Conservation (phyloP, 176 grass and related monocot genomes). For the Hordeum marinum region DNA sequence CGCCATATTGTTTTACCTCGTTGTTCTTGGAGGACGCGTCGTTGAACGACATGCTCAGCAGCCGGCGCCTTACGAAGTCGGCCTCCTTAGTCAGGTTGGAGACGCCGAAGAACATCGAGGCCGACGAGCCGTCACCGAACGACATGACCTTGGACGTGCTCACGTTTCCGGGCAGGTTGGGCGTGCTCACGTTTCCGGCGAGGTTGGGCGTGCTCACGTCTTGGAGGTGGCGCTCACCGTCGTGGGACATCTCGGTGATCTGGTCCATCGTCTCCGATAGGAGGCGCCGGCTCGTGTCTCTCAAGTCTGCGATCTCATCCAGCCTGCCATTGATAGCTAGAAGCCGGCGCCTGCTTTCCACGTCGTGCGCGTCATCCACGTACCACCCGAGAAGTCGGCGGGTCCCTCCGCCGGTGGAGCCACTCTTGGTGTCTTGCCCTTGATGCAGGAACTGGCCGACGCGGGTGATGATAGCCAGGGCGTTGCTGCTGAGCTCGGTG, state of each 20-base stretch:
- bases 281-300: conserved; percentile 14
- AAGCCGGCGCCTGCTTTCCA: not conserved
- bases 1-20: not conserved
- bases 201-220: not conserved
- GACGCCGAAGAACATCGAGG: not conserved
- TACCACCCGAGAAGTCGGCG: conserved; percentile 40
- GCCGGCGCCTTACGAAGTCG: not conserved
- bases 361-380: not conserved
- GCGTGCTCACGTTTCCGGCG: not conserved
- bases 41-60: conserved; percentile 20
- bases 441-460: conserved; percentile 25
- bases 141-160: not conserved
- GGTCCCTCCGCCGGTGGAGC: not conserved
- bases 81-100: not conserved
- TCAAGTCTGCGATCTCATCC: not conserved
- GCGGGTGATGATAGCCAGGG: conserved; percentile 64
- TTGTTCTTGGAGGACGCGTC: not conserved
- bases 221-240: conserved; percentile 8
- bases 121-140: not conserved
- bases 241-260: conserved; percentile 31
- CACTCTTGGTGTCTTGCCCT: not conserved
- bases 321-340: not conserved
- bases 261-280: conserved; percentile 31
- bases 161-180: not conserved
- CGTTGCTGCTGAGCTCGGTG: conserved; percentile 87